Base-by-base conservation (phyloP, 139 green algal species). In the Auxenochlorella protothecoides region DNA sequence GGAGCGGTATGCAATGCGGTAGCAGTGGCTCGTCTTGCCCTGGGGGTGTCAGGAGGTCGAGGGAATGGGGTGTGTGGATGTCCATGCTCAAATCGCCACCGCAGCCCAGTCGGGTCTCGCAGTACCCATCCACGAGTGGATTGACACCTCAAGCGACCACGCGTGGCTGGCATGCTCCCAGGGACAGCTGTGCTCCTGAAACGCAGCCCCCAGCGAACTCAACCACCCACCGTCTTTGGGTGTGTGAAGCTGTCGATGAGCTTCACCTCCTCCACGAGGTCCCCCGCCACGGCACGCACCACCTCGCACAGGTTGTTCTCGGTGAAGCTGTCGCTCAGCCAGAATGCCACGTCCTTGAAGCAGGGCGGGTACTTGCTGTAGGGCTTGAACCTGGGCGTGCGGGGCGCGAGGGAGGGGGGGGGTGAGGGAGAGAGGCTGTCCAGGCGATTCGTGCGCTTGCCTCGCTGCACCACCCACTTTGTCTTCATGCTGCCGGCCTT, bases 301-400 rank as follows among this genome's bases (percentile, higher is more conserved):
- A 78, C 53, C 84, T 99, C 95, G 80, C 92, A 98, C 60, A 99
- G 84, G 81, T 99, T 99, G 86, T 99, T 99, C 81, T 99, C 95
- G 5, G 86, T 95, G 81, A 98, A 98, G 14, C 61, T 53, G 59
- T 92, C 82, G 27, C 77, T 86, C 6, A 96, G 79, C 95, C 95
- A 99, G 82, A 99, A 99, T 53, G 89, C 88, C 54, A 99, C 91
- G 79, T 99, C 95, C 86, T 98, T 98, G 82, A 87, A 97, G 85
- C 92, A 97, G 10, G 92, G 85, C 3, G 92, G 95, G 80, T 83
- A 99, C 86, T 98, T 98, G 72, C 83, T 93, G 83, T 90, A 99
- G 10, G 90, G 75, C 85, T 98, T 97, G 87, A 99, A 99, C 70
- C 88, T 87, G 44, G 57, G 27, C 27, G 27, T 10, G 57, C 57